phyloP scores from a whole-genome alignment of 495 filamentous ascomycete genomes.

The Friedmanniomyces endolithicus region DNA sequence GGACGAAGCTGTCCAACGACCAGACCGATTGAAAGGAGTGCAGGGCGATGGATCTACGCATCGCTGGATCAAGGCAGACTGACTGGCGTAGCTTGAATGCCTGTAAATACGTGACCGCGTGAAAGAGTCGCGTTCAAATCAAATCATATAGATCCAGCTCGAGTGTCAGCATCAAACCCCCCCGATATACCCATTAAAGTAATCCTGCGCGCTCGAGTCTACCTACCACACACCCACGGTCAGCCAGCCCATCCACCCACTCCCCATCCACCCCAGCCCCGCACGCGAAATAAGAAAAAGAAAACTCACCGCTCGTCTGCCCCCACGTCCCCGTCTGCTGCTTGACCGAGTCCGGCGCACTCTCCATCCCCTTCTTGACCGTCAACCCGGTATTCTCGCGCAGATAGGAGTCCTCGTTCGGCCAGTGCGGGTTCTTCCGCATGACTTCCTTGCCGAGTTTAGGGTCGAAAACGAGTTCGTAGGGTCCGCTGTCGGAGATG shows the following conservation, averaged over 20 bases:
- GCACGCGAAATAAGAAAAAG: background rate
- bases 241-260: background rate
- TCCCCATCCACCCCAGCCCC: no score
- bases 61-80: no score
- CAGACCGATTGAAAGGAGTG: no score
- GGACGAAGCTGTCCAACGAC: no score
- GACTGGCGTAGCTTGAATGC: no score
- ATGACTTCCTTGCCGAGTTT: background rate
- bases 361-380: background rate
- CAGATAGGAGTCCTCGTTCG: background rate
- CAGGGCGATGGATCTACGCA: no score
- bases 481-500: background rate
- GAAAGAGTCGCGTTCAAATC: no score
- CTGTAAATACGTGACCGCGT: no score
- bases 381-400: background rate
- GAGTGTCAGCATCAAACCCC: no score
- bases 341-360: background rate
- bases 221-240: background rate
- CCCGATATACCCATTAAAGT: background rate
- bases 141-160: no score
- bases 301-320: background rate
- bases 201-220: background rate
- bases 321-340: slow-evolving; percentile 1
- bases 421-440: slow-evolving; percentile 1
- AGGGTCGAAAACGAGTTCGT: background rate